phyloP scores from a whole-genome alignment of 331 rosid genomes.

The Pyracantha coccinea region DNA sequence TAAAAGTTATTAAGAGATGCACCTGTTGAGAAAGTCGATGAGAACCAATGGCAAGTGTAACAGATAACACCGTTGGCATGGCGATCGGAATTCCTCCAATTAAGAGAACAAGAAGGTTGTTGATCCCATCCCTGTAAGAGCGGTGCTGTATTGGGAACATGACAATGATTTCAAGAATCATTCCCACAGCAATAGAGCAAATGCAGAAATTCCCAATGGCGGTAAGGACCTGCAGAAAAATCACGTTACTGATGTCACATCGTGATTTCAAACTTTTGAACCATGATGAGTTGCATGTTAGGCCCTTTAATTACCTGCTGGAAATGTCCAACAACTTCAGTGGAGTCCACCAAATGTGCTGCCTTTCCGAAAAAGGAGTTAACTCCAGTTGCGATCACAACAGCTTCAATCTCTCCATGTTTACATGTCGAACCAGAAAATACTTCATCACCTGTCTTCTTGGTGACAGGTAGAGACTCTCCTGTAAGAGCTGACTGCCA shows the following conservation, averaged over 20 bases:
- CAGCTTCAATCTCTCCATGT: constrained; percentile 86
- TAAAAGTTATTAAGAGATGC: neutral
- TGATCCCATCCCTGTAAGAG: constrained; percentile 80
- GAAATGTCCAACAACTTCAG: constrained; percentile 70
- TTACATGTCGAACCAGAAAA: constrained; percentile 84
- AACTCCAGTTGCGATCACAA: constrained; percentile 85
- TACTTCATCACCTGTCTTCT: constrained; percentile 66
- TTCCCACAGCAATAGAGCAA: constrained; percentile 83
- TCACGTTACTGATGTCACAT: neutral
- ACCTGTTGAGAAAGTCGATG: constrained; percentile 94
- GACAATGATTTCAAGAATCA: constrained; percentile 74
- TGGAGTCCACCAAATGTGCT: constrained; percentile 72
- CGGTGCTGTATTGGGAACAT: constrained; percentile 81
- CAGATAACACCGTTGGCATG: constrained; percentile 89
- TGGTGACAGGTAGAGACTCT: constrained; percentile 82
- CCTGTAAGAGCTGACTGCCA: constrained; percentile 86
- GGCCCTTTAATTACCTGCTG: constrained; percentile 46
- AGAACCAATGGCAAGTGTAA: constrained; percentile 88
- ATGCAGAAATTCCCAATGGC: constrained; percentile 89
- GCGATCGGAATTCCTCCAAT: constrained; percentile 95
- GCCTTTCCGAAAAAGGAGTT: constrained; percentile 80
- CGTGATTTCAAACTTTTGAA: neutral
- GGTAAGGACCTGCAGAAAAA: constrained; percentile 67
- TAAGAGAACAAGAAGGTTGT: constrained; percentile 87
- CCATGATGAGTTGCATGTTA: constrained; percentile 1